phyloP scores from a whole-genome alignment of 768 basidiomycete genomes.

The Glaciozyma martinii region DNA sequence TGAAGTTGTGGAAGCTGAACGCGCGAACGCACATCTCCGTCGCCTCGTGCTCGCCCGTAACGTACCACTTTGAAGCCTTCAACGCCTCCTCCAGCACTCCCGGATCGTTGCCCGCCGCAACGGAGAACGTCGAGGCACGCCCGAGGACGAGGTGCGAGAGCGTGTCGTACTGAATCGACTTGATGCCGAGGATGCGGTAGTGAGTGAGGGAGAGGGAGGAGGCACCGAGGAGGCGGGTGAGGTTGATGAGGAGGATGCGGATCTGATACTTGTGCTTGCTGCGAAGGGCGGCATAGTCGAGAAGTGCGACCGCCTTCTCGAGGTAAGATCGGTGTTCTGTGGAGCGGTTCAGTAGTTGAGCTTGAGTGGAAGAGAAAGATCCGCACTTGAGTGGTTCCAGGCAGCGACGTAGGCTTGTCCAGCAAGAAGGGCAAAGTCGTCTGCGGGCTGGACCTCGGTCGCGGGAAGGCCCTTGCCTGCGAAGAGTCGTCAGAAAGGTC shows the following conservation, averaged over 20 bases:
- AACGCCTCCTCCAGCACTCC: constrained; percentile 66
- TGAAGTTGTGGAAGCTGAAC: constrained; percentile 48
- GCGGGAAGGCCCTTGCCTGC: constrained; percentile 51
- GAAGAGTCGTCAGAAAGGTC: background rate
- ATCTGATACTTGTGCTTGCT: constrained; percentile 74
- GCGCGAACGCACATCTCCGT: constrained; percentile 17
- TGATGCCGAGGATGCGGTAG: constrained; percentile 65
- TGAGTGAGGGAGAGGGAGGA: constrained; percentile 65
- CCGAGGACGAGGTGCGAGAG: constrained; percentile 73
- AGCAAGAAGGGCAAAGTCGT: constrained; percentile 71
- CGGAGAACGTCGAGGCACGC: constrained; percentile 72
- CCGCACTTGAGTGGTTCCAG: constrained; percentile 32
- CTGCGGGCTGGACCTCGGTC: constrained; percentile 77
- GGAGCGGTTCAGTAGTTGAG: background rate
- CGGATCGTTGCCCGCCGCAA: constrained; percentile 57
- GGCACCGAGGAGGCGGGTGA: constrained; percentile 74
- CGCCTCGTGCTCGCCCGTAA: constrained; percentile 14
- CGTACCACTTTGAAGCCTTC: constrained; percentile 2
- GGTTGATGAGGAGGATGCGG: constrained; percentile 63
- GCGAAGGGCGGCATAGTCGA: constrained; percentile 62
- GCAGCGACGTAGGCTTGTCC: constrained; percentile 53
- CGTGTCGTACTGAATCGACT: constrained; percentile 82
- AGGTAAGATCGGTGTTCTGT: constrained; percentile 53
- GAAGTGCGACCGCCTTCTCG: constrained; percentile 53
- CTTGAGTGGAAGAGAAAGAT: background rate